Evolutionary conservation across 306 rosid species (phyloP).

Genomic region (Quercus mongolica): DNA sequence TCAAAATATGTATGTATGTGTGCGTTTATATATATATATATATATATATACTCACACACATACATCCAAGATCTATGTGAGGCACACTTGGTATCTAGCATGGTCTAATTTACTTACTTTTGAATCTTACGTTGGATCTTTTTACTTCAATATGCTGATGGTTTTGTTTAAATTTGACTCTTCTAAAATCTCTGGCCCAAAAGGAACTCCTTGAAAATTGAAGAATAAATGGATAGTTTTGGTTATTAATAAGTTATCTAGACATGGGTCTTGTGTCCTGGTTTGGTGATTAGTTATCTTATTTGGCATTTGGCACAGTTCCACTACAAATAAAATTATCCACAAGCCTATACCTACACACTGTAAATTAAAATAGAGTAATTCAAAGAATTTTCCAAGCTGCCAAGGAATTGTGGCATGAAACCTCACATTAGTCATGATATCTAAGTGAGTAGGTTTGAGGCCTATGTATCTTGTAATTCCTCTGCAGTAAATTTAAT

Average conservation of each 20-base stretch:
- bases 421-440: too few species aligned
- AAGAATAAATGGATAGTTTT: background rate
- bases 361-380: too few species aligned
- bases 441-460: too few species aligned
- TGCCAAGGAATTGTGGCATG: too few species aligned
- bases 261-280: background rate
- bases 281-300: background rate
- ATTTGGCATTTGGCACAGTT: background rate
- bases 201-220: background rate
- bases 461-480: too few species aligned
- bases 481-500: too few species aligned
- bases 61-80: too few species aligned
- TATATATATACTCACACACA: too few species aligned
- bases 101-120: background rate
- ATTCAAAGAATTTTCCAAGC: too few species aligned
- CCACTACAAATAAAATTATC: background rate
- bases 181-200: background rate
- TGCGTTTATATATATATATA: accelerated
- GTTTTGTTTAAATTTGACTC: background rate
- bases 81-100: background rate
- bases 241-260: background rate
- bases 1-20: too few species aligned
- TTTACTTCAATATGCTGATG: background rate
- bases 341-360: too few species aligned
- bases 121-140: background rate